phyloP scores from a whole-genome alignment of 2,329 filamentous ascomycete genomes.

The Aspergillus phoenicis region DNA sequence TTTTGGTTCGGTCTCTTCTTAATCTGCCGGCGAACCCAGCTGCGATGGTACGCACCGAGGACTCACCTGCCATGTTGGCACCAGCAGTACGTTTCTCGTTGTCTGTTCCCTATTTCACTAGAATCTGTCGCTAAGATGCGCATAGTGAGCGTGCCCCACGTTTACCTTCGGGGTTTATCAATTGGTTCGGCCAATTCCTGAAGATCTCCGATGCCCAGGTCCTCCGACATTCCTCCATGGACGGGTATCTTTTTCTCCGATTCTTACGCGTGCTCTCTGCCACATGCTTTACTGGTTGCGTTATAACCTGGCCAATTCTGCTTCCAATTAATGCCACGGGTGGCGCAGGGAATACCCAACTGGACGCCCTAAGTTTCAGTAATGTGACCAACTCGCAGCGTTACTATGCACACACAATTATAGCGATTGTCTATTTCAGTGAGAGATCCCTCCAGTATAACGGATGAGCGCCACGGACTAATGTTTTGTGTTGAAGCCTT shows the following conservation, averaged over 20 bases:
- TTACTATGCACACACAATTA: conserved; percentile 77
- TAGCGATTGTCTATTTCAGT: conserved; percentile 78
- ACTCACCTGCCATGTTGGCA: conserved; percentile 47
- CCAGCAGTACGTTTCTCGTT: conserved; percentile 37
- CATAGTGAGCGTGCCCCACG: conserved; percentile 52
- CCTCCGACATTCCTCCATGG: conserved; percentile 87
- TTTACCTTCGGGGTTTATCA: conserved; percentile 51
- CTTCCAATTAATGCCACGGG: conserved; percentile 88
- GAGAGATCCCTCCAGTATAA: conserved; percentile 17
- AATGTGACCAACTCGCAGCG: conserved; percentile 68
- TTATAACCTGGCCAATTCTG: conserved; percentile 84
- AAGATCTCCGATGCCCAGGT: conserved; percentile 71
- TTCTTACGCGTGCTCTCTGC: conserved; percentile 78
- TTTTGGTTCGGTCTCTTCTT: conserved; percentile 51
- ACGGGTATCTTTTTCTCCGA: conserved; percentile 88
- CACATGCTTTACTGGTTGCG: conserved; percentile 78
- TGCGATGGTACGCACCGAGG: conserved; percentile 51
- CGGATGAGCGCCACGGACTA: conserved; percentile 10
- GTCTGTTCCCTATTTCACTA: not conserved
- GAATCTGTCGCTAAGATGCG: not conserved
- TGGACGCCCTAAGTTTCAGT: conserved; percentile 78
- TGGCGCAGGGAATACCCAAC: conserved; percentile 64
- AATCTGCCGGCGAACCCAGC: conserved; percentile 47
- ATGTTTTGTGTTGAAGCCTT: conserved; percentile 55
- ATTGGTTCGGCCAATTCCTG: conserved; percentile 58